Conservation (phyloP, 768 basidiomycete genomes). For the Tricholoma bakamatsutake region DNA sequence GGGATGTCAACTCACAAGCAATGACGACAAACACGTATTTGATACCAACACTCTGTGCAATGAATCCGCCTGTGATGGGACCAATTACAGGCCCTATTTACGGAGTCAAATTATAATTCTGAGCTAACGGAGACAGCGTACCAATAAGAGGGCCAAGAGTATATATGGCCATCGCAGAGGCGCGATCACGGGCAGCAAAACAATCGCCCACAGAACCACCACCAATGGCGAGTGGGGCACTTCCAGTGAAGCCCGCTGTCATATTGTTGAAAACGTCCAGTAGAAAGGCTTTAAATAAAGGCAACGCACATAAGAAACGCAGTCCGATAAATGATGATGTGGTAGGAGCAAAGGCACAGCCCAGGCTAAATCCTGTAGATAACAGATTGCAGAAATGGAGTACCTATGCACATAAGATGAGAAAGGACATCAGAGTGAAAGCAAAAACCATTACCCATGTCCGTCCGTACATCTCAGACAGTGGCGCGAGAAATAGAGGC, state of each 20-base stretch:
- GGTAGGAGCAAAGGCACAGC: slow-evolving; percentile 63
- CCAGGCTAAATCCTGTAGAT: slow-evolving; percentile 58
- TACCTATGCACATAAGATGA: slow-evolving; percentile 30
- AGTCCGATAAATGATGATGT: slow-evolving; percentile 52
- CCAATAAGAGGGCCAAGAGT: slow-evolving; percentile 60
- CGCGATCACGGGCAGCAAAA: slow-evolving; percentile 50
- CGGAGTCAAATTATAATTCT: neutral
- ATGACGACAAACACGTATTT: slow-evolving; percentile 58
- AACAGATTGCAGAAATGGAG: slow-evolving; percentile 61
- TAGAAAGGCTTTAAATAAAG: neutral
- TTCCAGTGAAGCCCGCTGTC: slow-evolving; percentile 57
- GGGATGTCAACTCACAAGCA: slow-evolving; percentile 20
- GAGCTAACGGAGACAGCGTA: slow-evolving; percentile 7
- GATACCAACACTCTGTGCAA: slow-evolving; percentile 50
- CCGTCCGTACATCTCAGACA: slow-evolving; percentile 73
- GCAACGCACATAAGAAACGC: slow-evolving; percentile 59
- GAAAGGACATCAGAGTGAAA: neutral
- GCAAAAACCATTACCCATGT: slow-evolving; percentile 43
- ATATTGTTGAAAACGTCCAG: neutral
- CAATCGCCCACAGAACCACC: slow-evolving; percentile 63
- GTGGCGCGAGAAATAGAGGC: slow-evolving; percentile 60
- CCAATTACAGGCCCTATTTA: neutral
- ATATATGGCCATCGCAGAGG: slow-evolving; percentile 66
- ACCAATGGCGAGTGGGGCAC: slow-evolving; percentile 59
- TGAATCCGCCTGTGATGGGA: slow-evolving; percentile 53